Evolutionary conservation across 192 early-diverging fungal genomes (phyloP), one percentile per base, ranked within the genome.

Genomic region (Coemansia sp.): DNA sequence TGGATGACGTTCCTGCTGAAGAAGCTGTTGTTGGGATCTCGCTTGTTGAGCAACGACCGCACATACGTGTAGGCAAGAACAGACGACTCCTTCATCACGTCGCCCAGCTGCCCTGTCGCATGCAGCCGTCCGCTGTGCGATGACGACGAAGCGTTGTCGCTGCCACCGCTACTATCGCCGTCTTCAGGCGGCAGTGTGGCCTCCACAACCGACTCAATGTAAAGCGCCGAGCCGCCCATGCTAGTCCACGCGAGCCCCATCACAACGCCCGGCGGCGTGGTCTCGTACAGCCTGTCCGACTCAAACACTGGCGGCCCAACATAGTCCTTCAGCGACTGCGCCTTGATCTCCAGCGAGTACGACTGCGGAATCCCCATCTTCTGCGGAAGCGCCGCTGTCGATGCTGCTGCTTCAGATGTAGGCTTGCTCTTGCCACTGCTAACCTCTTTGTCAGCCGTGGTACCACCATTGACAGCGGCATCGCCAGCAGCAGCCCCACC

Each of bases 231-330:
- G 25, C 97, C 96, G 67, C 95, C 97, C 89, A 99, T 92, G 41
- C 88, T 91, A 0, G 95, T 99, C 96, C 95, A 99, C 4, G 97
- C 97, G 56, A 99, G 84, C 20, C 97, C 97, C 96, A 99, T 99
- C 39, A 98, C 91, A 16, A 99, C 95, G 49, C 97, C 97, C 5
- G 94, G 85, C 12, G 94, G 95, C 0, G 96, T 96, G 16, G 65
- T 71, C 22, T 96, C 94, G 74, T 98, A 99, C 53, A 99, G 86
- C 41, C 96, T 85, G 68, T 99, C 97, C 9, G 89, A 86, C 19
- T 91, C 91, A 77, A 90, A 99, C 2, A 92, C 74, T 6, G 95
- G 94, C 32, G 90, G 88, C 1, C 96, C 97, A 42, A 99, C 96
- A 79, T 91, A 99, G 45, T 96, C 94, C 72, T 93, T 95, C 51